A percentile compares a stretch with the other conserved stretches of the same genome.
These are phyloP conservation scores for Emmonsia crescens DNA, from an alignment of 2,329 filamentous ascomycete species.

Conservation along the genomic window DNA sequence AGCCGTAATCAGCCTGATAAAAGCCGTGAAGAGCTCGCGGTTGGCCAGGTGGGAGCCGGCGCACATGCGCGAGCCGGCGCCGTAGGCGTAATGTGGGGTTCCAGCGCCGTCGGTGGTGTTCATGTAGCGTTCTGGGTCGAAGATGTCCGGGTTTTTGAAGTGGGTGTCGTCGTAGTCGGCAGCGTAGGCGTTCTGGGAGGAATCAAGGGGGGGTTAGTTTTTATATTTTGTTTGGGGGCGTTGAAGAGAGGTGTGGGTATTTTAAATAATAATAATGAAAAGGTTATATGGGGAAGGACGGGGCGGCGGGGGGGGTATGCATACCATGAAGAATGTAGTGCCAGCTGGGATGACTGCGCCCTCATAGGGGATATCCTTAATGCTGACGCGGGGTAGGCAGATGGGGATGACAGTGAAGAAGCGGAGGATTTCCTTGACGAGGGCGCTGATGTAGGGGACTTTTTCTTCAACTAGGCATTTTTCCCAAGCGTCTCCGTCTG, in stretches of 20 bases:
- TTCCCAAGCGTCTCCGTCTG: slow-evolving; percentile 65
- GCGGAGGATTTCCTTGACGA: slow-evolving; percentile 68
- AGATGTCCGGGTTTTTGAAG: slow-evolving; percentile 52
- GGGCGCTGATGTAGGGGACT: slow-evolving; percentile 62
- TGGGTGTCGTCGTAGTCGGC: slow-evolving; percentile 61
- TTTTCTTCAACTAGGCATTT: slow-evolving; percentile 63
- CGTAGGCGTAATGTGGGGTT: slow-evolving; percentile 52
- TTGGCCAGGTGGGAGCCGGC: slow-evolving; percentile 54
- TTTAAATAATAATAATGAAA: no score
- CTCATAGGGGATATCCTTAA: slow-evolving; percentile 61
- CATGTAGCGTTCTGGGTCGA: slow-evolving; percentile 62
- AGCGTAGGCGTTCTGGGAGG: slow-evolving; percentile 55
- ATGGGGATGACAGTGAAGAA: slow-evolving; percentile 75
- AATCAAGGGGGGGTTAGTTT: not conserved
- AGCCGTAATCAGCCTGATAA: slow-evolving; percentile 48
- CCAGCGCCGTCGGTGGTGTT: slow-evolving; percentile 41
- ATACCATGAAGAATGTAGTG: slow-evolving; percentile 68
- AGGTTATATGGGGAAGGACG: no score
- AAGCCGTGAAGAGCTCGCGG: slow-evolving; percentile 51
- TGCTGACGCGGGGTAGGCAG: slow-evolving; percentile 60
- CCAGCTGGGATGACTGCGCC: slow-evolving; percentile 58
- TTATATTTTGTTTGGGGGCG: not conserved
- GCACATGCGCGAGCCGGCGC: slow-evolving; percentile 54
- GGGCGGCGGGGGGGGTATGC: slow-evolving; percentile 6
- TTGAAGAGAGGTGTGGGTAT: no score